Conservation (phyloP, 495 filamentous ascomycete species). For the Echria macrotheca region DNA sequence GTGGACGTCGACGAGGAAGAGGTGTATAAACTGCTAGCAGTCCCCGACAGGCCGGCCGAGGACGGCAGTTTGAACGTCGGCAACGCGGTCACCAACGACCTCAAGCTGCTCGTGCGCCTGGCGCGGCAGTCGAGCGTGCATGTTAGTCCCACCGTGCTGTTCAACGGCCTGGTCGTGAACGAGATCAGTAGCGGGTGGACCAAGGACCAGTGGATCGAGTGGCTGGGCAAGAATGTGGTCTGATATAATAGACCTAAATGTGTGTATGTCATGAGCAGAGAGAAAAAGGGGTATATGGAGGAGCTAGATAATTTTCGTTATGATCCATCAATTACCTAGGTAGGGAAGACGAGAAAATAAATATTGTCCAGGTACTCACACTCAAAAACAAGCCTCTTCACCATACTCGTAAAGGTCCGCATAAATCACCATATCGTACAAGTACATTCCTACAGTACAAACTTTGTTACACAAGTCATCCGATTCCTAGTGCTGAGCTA, state of each 20-base stretch:
- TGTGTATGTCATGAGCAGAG: too few relatives aligned
- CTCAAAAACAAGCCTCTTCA: too few relatives aligned
- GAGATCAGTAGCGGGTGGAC: slow-evolving; percentile 74
- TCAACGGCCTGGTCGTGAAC: slow-evolving; percentile 76
- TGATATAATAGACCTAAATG: slow-evolving; percentile 28
- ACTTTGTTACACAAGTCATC: too few relatives aligned
- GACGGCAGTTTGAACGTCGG: slow-evolving; percentile 68
- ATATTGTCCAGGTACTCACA: too few relatives aligned
- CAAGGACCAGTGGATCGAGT: slow-evolving; percentile 75
- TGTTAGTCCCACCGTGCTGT: slow-evolving; percentile 83
- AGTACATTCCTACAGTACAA: too few relatives aligned
- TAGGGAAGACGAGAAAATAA: too few relatives aligned
- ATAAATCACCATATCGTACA: too few relatives aligned
- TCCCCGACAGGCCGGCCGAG: slow-evolving; percentile 55
- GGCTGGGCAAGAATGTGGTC: slow-evolving; percentile 70
- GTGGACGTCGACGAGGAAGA: slow-evolving; percentile 62
- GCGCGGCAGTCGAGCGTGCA: slow-evolving; percentile 74
- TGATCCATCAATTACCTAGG: too few relatives aligned
- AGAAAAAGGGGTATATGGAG: too few relatives aligned
- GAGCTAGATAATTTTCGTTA: too few relatives aligned
- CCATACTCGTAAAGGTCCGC: too few relatives aligned
- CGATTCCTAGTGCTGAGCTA: too few relatives aligned
- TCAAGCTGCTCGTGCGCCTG: slow-evolving; percentile 80
- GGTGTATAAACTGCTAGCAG: slow-evolving; percentile 58
- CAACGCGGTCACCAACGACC: slow-evolving; percentile 74